Base-by-base conservation (phyloP, 2,329 filamentous ascomycete genomes). In the Chaetoscypha palmicola region DNA sequence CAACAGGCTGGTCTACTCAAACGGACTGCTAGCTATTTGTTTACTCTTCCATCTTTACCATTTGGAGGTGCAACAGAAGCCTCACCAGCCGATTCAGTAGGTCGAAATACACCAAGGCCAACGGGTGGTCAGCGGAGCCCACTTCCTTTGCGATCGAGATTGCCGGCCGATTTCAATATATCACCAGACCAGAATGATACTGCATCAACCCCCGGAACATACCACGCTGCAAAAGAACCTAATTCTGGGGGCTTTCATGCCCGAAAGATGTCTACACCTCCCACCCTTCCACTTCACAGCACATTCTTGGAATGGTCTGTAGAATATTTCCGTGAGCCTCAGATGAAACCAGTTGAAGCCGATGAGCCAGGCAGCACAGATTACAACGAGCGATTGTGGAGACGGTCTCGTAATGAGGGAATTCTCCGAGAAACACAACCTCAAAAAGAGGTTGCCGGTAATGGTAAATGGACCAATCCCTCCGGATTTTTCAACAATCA, bases 281-380 rank as follows among this genome's bases (percentile, higher is more conserved):
- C 86, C 1, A 66, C 64, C 10, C 74, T 97, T 21, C 92, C 92
- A 1, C 64, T 98, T 14, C 76, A 76, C 47, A 95, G 89, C 62
- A 81, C 76, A 7, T 94, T 97, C 64, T 73, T 95, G 50, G 87
- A 95, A 51, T 98, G 91, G 90, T 95, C 90, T 3, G 89, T 92
- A 34, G 91, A 91, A 64, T 97, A 98, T 63, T 98, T 97, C 73
- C 86, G 90, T 22, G 90, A 97, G 64, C 92, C 92, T 23, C 92
- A 98, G 65, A 97, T 98, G 92, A 94, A 92, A 61, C 83, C 88
- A 2, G 90, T 86, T 46, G 92, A 98, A 62, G 86, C 90, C 19
- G 92, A 98, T 57, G 92, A 98, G 61, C 92, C 92, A 11, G 92
- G 92, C 24, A 96, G 89, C 59, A 86, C 86, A 12, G 90, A 97